These are phyloP conservation scores for Zangia roseola DNA, from an alignment of 768 basidiomycete genomes.

Conservation along the genomic window DNA sequence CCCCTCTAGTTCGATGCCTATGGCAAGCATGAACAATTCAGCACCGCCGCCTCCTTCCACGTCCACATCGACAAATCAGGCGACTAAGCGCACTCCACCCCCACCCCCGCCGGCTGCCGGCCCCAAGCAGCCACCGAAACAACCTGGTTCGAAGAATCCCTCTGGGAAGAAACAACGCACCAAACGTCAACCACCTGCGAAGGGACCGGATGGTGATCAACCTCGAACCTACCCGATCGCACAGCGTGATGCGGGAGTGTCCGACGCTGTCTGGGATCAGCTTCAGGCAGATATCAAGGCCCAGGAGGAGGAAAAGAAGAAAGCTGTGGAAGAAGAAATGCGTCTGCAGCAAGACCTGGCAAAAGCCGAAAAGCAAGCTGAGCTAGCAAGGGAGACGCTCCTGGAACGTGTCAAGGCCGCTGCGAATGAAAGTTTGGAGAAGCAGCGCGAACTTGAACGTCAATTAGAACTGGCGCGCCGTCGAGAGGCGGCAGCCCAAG, in stretches of 20 bases:
- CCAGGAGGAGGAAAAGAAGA: constrained; percentile 16
- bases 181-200: constrained; percentile 1
- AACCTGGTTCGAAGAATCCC: not conserved
- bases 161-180: not conserved
- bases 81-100: constrained; percentile 20
- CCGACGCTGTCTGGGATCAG: constrained; percentile 52
- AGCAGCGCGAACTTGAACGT: constrained; percentile 27
- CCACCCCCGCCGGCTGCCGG: constrained; percentile 15
- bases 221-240: constrained; percentile 7
- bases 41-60: constrained; percentile 22
- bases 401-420: constrained; percentile 17
- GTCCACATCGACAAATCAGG: constrained; percentile 16
- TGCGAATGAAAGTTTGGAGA: constrained; percentile 20
- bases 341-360: constrained; percentile 19
- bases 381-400: constrained; percentile 9
- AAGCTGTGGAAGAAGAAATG: constrained; percentile 19
- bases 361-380: constrained; percentile 10
- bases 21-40: constrained; percentile 20
- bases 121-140: constrained; percentile 5
- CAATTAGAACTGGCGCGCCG: constrained; percentile 29
- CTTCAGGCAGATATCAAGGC: constrained; percentile 41
- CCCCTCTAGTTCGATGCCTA: constrained; percentile 10
- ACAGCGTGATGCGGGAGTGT: constrained; percentile 51
- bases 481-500: constrained; percentile 24
- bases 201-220: not conserved